Conservation (phyloP, 2,329 filamentous ascomycete genomes). For the Tolypocladium cylindrosporum region DNA sequence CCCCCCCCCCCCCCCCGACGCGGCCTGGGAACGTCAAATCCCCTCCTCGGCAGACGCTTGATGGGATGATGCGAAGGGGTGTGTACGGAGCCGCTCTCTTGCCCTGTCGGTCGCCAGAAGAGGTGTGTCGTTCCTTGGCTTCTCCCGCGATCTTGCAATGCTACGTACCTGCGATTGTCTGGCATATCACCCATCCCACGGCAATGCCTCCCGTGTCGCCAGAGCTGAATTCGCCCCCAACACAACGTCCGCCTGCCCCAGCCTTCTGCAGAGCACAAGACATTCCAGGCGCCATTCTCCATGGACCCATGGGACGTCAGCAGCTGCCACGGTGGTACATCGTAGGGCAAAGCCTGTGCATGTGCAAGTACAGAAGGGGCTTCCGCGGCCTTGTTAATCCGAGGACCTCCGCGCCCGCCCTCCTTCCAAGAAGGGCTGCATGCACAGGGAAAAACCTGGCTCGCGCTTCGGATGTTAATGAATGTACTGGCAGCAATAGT, state of each 20-base stretch:
- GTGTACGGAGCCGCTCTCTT: neutral
- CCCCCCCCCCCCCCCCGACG: neutral
- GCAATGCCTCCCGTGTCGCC: constrained; percentile 7
- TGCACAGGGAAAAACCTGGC: constrained; percentile 19
- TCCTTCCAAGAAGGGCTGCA: constrained; percentile 41
- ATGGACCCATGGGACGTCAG: neutral
- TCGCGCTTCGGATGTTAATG: neutral
- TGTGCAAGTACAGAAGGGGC: neutral
- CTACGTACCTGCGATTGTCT: constrained; percentile 6
- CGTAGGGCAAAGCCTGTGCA: neutral
- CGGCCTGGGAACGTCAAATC: constrained; percentile 1
- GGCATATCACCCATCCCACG: constrained; percentile 7
- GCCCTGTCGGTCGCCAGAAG: constrained; percentile 1
- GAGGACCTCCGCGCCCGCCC: constrained; percentile 12
- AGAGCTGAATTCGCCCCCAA: constrained; percentile 12
- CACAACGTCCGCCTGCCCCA: constrained; percentile 11
- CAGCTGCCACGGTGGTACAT: neutral
- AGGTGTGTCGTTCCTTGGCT: neutral
- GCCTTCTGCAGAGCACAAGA: constrained; percentile 9
- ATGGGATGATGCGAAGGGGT: constrained; percentile 9
- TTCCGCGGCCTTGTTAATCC: neutral
- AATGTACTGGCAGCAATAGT: neutral
- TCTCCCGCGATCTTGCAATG: constrained; percentile 4
- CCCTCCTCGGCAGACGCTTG: constrained; percentile 22
- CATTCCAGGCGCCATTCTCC: constrained; percentile 14